Evolutionary conservation across 2,329 filamentous ascomycete genomes (phyloP), one percentile per base, ranked within the genome.

Genomic region (Pyricularia grisea): DNA sequence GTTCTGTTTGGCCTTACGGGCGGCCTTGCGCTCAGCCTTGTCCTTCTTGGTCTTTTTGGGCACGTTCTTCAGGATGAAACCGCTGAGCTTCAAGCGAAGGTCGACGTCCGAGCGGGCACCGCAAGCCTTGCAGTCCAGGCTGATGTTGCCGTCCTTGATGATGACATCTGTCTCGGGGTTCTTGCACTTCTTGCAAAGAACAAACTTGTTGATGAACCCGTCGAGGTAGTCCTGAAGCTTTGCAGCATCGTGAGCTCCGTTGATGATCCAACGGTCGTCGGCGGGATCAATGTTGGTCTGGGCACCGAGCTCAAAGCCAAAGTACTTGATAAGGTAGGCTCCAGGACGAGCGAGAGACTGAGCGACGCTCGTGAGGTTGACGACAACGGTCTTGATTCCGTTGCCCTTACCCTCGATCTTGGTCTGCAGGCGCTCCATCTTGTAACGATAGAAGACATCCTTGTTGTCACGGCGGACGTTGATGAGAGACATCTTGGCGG

Each of bases 321-420:
- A 99, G 85, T 97, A 99, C 85, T 99, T 99, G 90, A 99, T 98
- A 79, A 99, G 88, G 80, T 97, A 97, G 77, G 92, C 86, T 73
- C 94, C 93, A 73, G 94, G 94, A 75, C 95, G 94, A 76, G 92
- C 93, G 75, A 99, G 89, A 72, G 94, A 96, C 77, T 92, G 86
- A 76, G 94, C 94, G 75, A 99, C 93, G 78, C 92, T 96, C 86
- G 90, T 92, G 78, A 99, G 84, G 82, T 99, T 99, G 87, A 97
- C 93, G 75, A 99, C 90, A 77, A 99, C 95, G 76, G 78, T 99
- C 87, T 99, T 99, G 89, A 99, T 99, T 79, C 95, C 95, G 84
- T 99, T 99, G 75, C 95, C 95, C 84, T 99, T 99, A 83, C 95
- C 95, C 84, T 99, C 95, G 76, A 99, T 96, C 87, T 99, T 99